Evolutionary conservation across 805 yeast species (phyloP).

Genomic region (Yamadazyma kitorensis): DNA sequence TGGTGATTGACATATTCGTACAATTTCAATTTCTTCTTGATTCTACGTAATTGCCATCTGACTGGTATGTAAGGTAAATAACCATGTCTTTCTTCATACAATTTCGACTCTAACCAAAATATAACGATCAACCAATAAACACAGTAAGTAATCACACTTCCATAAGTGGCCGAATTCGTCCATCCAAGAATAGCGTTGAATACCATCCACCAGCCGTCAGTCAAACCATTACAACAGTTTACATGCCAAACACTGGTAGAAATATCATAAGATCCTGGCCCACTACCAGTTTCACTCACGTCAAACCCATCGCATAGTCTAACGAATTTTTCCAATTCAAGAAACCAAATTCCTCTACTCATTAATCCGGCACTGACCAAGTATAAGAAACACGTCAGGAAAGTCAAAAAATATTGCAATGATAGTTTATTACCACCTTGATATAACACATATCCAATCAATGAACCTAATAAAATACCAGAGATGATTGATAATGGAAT

Average conservation of each 20-base stretch:
- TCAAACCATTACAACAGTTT: constrained; percentile 45
- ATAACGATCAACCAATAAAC: constrained; percentile 37
- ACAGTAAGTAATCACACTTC: constrained; percentile 36
- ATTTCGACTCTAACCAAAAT: constrained; percentile 25
- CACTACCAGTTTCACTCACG: constrained; percentile 43
- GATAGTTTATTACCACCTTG: constrained; percentile 41
- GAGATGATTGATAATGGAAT: constrained; percentile 55
- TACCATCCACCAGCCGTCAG: constrained; percentile 47
- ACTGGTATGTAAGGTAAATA: constrained; percentile 36
- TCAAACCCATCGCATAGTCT: constrained; percentile 40
- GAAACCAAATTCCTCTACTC: constrained; percentile 44
- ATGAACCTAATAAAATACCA: constrained; percentile 58
- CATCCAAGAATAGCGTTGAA: constrained; percentile 45
- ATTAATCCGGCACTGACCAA: constrained; percentile 44
- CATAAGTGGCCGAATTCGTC: constrained; percentile 47
- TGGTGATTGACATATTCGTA: constrained; percentile 4
- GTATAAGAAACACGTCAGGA: constrained; percentile 40
- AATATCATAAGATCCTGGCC: constrained; percentile 46
- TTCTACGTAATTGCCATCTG: constrained; percentile 37
- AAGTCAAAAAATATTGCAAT: constrained; percentile 38
- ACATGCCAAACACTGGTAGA: constrained; percentile 43
- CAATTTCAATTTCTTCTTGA: constrained; percentile 23
- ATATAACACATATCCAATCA: constrained; percentile 43
- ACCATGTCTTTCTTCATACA: constrained; percentile 39
- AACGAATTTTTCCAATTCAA: constrained; percentile 39